Evolutionary conservation across 225 moss, liverwort and hornwort species (phyloP), one percentile per base, ranked within the genome.

Genomic region (Bryoerythrophyllum caledonicum): DNA sequence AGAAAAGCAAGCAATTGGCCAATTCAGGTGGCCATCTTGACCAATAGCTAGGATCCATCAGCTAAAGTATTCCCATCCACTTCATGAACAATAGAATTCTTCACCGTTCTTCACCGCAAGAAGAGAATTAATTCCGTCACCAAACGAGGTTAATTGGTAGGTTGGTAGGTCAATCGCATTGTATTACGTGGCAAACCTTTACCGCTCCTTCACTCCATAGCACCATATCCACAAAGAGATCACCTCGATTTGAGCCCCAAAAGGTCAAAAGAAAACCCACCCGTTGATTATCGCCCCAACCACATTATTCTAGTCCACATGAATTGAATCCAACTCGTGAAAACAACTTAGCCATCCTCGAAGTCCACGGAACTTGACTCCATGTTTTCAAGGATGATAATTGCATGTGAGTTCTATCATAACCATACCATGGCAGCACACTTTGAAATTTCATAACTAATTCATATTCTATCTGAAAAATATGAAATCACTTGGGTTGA

Each of bases 31-130:
- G 24, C 63, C 25, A 63, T 63, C 34, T 63, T 73, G 63, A 37
- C 63, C 37, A 63, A 23, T 11, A 11, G 3, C 25, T 5, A 44
- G 62, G 46, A 34, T 72, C 67, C 63, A 48, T 68, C 67, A 34
- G 4, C 32, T 25, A 0, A 41, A 32, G 20, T 7, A 44, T 60
- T 44, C 55, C 30, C 15, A 9, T 62, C 34, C 34, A 19, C 34
- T 35, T 37, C 0, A 14, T 19, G 28, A 19, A 25, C 13, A 51
- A 58, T 32, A 10, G 9, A 30, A 0, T n/a, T 35, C 11, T n/a
- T n/a, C n/a, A n/a, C n/a, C n/a, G n/a, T n/a, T n/a, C n/a, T 72
- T 26, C 60, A 67, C 28, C 27, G 57, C 4, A 51, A 65, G 76
- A 43, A 23, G 51, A 6, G 32, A 16, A 6, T 26, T 32, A 5